phyloP scores from a whole-genome alignment of 1,284 basidiomycete species.

The Trametes pubescens region DNA sequence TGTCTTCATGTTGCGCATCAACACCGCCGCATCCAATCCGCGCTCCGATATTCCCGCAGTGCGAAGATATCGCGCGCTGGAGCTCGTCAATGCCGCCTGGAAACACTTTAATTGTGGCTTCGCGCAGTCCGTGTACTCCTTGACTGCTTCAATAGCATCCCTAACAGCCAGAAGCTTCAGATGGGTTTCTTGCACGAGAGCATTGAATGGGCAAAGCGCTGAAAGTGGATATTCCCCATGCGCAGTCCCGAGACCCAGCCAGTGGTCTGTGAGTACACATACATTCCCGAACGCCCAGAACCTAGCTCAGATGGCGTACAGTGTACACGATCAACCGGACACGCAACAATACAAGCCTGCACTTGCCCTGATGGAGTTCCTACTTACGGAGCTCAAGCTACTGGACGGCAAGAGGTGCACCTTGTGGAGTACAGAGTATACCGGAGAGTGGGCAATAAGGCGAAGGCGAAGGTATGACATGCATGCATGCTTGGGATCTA shows the following conservation, averaged over 20 bases:
- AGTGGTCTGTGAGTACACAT: slow-evolving; percentile 73
- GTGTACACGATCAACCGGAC: slow-evolving; percentile 71
- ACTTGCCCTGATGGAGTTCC: slow-evolving; percentile 81
- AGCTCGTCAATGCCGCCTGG: too few species aligned
- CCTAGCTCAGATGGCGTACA: not conserved
- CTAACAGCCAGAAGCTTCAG: slow-evolving; percentile 81
- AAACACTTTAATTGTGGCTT: slow-evolving; percentile 7
- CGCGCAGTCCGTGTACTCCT: slow-evolving; percentile 87
- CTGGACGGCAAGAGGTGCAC: slow-evolving; percentile 98
- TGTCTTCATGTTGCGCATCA: too few species aligned
- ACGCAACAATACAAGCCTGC: slow-evolving; percentile 83
- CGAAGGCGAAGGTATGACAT: slow-evolving; percentile 89
- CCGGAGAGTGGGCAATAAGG: slow-evolving; percentile 87
- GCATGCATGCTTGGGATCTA: not conserved
- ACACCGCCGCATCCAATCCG: too few species aligned
- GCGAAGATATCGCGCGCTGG: too few species aligned
- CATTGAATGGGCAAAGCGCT: slow-evolving; percentile 91
- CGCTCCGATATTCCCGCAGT: too few species aligned
- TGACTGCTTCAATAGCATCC: slow-evolving; percentile 85
- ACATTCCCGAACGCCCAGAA: not conserved
- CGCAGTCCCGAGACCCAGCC: slow-evolving; percentile 94
- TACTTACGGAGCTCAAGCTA: slow-evolving; percentile 91
- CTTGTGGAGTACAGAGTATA: slow-evolving; percentile 93
- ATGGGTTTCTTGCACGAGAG: slow-evolving; percentile 90
- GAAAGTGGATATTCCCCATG: slow-evolving; percentile 96